phyloP scores from a whole-genome alignment of 2,329 filamentous ascomycete species.

The Exserohilum turcica region DNA sequence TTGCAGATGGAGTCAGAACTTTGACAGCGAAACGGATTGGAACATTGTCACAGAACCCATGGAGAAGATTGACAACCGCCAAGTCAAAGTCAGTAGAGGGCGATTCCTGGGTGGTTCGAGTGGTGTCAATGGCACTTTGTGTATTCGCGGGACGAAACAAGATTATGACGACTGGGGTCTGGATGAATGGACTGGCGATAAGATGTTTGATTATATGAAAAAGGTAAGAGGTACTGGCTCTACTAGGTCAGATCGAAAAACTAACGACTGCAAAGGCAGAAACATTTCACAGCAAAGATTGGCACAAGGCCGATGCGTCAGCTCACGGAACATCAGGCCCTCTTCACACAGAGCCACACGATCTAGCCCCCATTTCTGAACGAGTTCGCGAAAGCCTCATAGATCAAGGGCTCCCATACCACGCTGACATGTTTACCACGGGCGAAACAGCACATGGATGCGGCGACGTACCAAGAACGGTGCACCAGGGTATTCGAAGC shows the following conservation, averaged over 20 bases:
- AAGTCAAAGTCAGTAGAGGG: conserved; percentile 56
- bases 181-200: conserved; percentile 62
- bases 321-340: conserved; percentile 57
- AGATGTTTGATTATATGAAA: conserved; percentile 62
- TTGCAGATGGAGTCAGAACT: conserved; percentile 51
- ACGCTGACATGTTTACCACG: conserved; percentile 64
- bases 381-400: conserved; percentile 61
- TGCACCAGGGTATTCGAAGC: conserved; percentile 37
- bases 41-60: conserved; percentile 54
- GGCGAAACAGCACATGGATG: conserved; percentile 42
- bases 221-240: conserved; percentile 46
- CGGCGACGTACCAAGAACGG: conserved; percentile 39
- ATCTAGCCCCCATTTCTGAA: conserved; percentile 63
- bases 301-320: conserved; percentile 58
- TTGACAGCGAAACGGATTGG: conserved; percentile 59
- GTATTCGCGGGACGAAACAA: conserved; percentile 56
- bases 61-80: conserved; percentile 49
- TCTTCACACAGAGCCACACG: conserved; percentile 62
- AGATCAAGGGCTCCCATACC: conserved; percentile 59
- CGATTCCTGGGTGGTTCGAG: conserved; percentile 58
- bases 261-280: conserved; percentile 49
- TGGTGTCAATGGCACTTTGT: conserved; percentile 58
- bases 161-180: conserved; percentile 62
- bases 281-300: conserved; percentile 62
- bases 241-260: no score